Conservation (phyloP, 2,329 filamentous ascomycete genomes). For the Neonectria magnoliae region DNA sequence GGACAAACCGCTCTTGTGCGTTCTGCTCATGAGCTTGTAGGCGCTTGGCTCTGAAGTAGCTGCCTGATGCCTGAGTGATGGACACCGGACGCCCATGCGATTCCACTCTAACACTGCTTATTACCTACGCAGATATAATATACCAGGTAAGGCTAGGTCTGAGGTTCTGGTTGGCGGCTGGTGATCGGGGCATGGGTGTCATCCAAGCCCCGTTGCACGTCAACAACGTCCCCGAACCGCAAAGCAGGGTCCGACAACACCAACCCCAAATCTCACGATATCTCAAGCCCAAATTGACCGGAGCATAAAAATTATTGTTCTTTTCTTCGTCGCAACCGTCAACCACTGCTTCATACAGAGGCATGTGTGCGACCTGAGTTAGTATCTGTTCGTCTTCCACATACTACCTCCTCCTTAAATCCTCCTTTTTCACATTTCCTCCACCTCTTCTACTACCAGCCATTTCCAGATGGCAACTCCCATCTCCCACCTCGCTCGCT, state of each 20-base stretch:
- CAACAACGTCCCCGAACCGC: slow-evolving; percentile 5
- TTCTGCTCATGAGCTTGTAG: slow-evolving; percentile 17
- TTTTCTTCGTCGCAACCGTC: neutral
- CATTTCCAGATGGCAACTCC: neutral
- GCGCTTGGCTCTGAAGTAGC: slow-evolving; percentile 9
- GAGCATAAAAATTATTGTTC: neutral
- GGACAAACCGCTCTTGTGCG: slow-evolving; percentile 38
- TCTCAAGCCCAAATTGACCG: neutral
- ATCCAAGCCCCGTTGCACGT: slow-evolving; percentile 9
- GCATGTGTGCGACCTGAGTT: neutral
- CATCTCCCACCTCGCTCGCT: slow-evolving; percentile 3
- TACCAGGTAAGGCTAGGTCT: neutral
- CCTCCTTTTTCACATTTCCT: neutral
- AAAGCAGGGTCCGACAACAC: slow-evolving; percentile 7
- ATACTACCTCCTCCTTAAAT: neutral
- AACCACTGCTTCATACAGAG: neutral
- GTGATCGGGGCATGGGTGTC: slow-evolving; percentile 11
- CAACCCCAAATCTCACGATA: slow-evolving; percentile 24
- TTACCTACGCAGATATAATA: slow-evolving; percentile 9
- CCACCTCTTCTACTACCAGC: neutral
- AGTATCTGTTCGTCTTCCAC: neutral
- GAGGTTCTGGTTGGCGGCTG: neutral
- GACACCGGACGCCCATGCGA: slow-evolving; percentile 2
- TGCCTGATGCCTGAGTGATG: neutral
- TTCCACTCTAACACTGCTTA: slow-evolving; percentile 12